phyloP scores from a whole-genome alignment of 176 grass and related monocot species.

The Carex cristatella region DNA sequence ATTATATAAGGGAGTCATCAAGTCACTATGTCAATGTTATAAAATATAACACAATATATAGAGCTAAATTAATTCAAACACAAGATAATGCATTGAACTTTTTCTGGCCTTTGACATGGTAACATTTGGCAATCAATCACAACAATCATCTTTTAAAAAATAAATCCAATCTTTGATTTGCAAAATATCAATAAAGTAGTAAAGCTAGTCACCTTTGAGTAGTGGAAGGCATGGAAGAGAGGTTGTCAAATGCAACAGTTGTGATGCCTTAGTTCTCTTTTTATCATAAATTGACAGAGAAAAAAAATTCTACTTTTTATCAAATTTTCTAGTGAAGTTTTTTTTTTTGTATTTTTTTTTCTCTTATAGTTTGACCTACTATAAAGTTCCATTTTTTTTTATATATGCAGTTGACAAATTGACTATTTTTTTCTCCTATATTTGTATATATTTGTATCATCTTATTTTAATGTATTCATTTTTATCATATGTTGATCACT shows the following conservation, averaged over 20 bases:
- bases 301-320: not conserved
- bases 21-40: not conserved
- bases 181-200: not conserved
- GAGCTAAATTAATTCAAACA: not conserved
- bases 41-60: not conserved
- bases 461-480: too few relatives aligned
- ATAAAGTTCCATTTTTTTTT: too few relatives aligned
- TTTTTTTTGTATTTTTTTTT: too few relatives aligned
- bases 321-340: too few relatives aligned
- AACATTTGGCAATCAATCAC: not conserved
- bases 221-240: slow-evolving; percentile 3
- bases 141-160: not conserved
- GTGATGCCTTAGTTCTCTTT: not conserved
- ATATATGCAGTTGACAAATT: too few relatives aligned
- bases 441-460: too few relatives aligned
- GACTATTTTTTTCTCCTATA: too few relatives aligned
- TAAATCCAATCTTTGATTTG: not conserved
- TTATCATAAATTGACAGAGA: not conserved
- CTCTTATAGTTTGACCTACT: too few relatives aligned
- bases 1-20: not conserved
- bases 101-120: not conserved
- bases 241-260: not conserved
- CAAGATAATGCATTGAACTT: not conserved
- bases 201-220: not conserved
- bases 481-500: too few relatives aligned